Evolutionary conservation across 2,329 filamentous ascomycete species (phyloP).

Genomic region (Arthrobotrys entomopaga): DNA sequence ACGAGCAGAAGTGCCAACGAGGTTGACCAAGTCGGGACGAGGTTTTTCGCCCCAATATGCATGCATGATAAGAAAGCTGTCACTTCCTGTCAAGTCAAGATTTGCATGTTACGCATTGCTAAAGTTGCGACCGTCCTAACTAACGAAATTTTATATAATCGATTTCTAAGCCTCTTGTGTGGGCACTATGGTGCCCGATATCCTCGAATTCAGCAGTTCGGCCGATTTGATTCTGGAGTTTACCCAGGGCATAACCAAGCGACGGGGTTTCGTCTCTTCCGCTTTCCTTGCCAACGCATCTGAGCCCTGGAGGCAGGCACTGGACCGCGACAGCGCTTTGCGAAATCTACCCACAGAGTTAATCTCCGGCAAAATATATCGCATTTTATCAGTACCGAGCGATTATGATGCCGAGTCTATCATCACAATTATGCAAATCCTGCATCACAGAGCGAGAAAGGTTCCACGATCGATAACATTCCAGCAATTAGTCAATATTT

Average conservation of each 20-base stretch:
- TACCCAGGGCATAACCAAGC: conserved; percentile 16
- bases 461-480: conserved; percentile 27
- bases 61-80: neutral
- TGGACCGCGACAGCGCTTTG: conserved; percentile 2
- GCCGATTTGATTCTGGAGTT: conserved; percentile 29
- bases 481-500: conserved; percentile 15
- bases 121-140: neutral
- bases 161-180: neutral
- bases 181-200: conserved; percentile 9
- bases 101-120: neutral
- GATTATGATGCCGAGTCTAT: conserved; percentile 11
- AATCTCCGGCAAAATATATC: conserved; percentile 9
- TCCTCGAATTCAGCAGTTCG: conserved; percentile 26
- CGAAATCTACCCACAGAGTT: conserved; percentile 13
- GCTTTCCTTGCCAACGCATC: conserved; percentile 20
- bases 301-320: conserved; percentile 2
- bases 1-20: conserved; percentile 4
- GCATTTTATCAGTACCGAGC: conserved; percentile 6
- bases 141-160: neutral
- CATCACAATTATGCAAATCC: conserved; percentile 14
- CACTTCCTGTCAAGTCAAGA: neutral
- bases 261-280: conserved; percentile 25
- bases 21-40: neutral
- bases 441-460: conserved; percentile 30
- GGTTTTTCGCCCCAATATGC: neutral